Evolutionary conservation across 2,329 filamentous ascomycete genomes (phyloP).

Genomic region (Metarhizium sp.): DNA sequence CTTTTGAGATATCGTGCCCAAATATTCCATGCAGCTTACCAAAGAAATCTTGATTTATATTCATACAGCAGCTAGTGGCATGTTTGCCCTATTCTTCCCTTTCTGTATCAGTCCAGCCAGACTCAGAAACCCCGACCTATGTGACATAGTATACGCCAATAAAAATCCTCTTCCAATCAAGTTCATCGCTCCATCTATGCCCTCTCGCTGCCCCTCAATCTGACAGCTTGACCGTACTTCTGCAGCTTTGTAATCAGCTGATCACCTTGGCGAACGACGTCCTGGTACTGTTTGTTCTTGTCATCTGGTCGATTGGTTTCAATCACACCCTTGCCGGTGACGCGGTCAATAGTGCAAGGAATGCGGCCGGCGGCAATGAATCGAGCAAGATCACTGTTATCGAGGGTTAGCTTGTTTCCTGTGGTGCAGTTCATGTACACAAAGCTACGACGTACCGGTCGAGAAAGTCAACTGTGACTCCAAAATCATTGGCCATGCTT

Average conservation of each 20-base stretch:
- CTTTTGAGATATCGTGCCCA: too few relatives aligned
- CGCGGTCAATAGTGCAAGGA: constrained; percentile 93
- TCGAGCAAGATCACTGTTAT: constrained; percentile 73
- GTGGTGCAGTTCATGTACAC: background rate
- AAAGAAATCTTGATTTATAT: background rate
- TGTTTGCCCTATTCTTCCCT: background rate
- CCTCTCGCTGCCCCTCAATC: constrained; percentile 88
- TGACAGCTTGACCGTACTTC: constrained; percentile 96
- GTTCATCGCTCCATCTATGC: constrained; percentile 40
- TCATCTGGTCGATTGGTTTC: constrained; percentile 97
- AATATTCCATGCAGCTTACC: background rate
- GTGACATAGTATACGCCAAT: background rate
- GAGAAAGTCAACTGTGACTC: constrained; percentile 90
- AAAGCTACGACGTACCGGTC: constrained; percentile 62
- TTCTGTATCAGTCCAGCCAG: background rate
- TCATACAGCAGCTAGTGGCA: constrained; percentile 8
- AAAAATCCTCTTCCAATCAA: background rate
- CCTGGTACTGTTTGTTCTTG: constrained; percentile 99
- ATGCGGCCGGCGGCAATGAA: constrained; percentile 95
- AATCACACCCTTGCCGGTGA: constrained; percentile 91
- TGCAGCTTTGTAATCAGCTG: constrained; percentile 97
- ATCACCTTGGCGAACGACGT: constrained; percentile 95
- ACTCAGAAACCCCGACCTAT: background rate
- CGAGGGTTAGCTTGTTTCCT: constrained; percentile 3
- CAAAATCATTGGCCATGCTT: constrained; percentile 96